Base-by-base conservation (phyloP, 345 rosid genomes). In the Rubroshorea leprosula region DNA sequence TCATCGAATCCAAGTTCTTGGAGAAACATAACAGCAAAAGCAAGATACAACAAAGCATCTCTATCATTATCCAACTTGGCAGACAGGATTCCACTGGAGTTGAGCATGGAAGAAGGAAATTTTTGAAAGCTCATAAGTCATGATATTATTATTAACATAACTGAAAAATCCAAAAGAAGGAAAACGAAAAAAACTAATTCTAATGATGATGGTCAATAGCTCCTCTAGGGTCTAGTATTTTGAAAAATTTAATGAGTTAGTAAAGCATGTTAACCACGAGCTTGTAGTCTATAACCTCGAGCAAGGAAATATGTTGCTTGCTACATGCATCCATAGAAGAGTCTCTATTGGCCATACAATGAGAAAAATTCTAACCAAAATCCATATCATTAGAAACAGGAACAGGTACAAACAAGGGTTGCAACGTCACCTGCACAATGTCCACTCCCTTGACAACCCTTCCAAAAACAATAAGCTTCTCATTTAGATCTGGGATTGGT, bases 381-480 rank as follows among this genome's bases (percentile, higher is more conserved):
- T 3, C 7, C 24, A 48, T 1, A 23, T 23, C 17, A 45, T 23
- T 22, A 20, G 6, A 43, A 66, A 52, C 27, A 50, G 4, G 17
- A 41, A 50, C n/a, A n/a, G n/a, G n/a, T n/a, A n/a, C n/a, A n/a
- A n/a, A n/a, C 25, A 27, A 13, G 35, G 60, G 54, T 27, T 51
- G 38, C 16, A 43, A 16, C 16, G 35, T 62, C 56, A 75, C 82
- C 80, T 80, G 80, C 67, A 83, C 83, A 27, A 83, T 70, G 21
- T 73, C 82, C 64, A 79, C 76, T 56, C 90, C 94, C 68, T 77
- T 76, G 14, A 75, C 49, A 26, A 83, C 77, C 39, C 82, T 71
- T 53, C 90, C 90, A 51, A 83, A 86, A 50, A 86, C 80, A 23
- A 62, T 72, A 58, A 83, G 72, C 69, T 81, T 83, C 49, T 86